A percentile compares a stretch with the other conserved stretches of the same genome.
These are phyloP conservation scores for Debaryomycetaceae sp. DNA, from an alignment of 1,139 yeast genomes.

Conservation along the genomic window DNA sequence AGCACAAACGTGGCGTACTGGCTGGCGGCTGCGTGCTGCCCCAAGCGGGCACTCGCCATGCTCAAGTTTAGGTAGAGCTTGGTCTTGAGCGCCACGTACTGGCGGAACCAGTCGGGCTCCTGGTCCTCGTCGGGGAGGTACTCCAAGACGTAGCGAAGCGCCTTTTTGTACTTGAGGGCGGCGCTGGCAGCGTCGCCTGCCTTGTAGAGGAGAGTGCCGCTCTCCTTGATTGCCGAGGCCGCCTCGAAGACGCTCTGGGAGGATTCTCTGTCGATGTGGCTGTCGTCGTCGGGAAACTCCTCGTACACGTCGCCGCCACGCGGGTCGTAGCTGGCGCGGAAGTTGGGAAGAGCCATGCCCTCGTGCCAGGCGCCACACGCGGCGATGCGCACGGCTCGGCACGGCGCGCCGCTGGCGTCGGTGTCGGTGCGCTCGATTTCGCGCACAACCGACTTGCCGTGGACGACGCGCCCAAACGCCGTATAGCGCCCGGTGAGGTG, in stretches of 20 bases:
- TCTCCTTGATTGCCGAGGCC: slow-evolving; percentile 52
- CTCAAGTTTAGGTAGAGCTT: slow-evolving; percentile 60
- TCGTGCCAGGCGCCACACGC: slow-evolving; percentile 67
- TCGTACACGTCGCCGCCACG: slow-evolving; percentile 70
- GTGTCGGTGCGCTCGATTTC: slow-evolving; percentile 53
- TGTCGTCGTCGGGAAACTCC: slow-evolving; percentile 73
- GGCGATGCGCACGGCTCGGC: slow-evolving; percentile 43
- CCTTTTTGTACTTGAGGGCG: slow-evolving; percentile 55
- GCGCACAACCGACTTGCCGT: slow-evolving; percentile 70
- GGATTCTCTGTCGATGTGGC: slow-evolving; percentile 52
- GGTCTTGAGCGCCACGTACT: slow-evolving; percentile 54
- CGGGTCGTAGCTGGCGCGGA: slow-evolving; percentile 54
- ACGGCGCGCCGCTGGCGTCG: slow-evolving; percentile 33
- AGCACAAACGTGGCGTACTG: slow-evolving; percentile 53
- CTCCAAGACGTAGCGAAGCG: slow-evolving; percentile 65
- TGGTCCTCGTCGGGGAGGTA: slow-evolving; percentile 66
- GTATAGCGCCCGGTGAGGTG: slow-evolving; percentile 76
- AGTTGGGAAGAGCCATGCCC: slow-evolving; percentile 49
- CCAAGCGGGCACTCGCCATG: slow-evolving; percentile 45
- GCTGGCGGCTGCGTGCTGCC: slow-evolving; percentile 40
- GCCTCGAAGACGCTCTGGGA: slow-evolving; percentile 51
- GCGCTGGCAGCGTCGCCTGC: slow-evolving; percentile 48
- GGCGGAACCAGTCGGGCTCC: slow-evolving; percentile 47
- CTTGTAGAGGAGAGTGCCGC: slow-evolving; percentile 60
- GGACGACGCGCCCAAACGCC: slow-evolving; percentile 61